Evolutionary conservation across 192 early-diverging fungal genomes (phyloP), one percentile per base, ranked within the genome.

Genomic region (Backusella macrospora): DNA sequence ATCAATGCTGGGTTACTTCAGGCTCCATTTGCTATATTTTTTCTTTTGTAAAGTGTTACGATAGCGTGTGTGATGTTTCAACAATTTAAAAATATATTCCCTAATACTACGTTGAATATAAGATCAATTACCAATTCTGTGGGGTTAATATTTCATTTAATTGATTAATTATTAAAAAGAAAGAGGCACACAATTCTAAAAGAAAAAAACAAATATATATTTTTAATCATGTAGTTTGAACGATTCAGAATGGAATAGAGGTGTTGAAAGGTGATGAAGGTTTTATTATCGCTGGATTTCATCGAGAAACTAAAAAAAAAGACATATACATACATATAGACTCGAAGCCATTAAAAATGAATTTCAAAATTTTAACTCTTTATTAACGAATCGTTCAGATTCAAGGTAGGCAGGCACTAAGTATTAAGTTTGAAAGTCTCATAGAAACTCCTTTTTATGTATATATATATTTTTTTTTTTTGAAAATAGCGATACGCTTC

Each of bases 21-120:
- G 29, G 2, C 2, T 34, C 29, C 29, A 34, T 18, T 66, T 43
- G 39, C 16, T 39, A 18, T 40, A 43, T 40, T 66, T n/a, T 66
- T 21, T 66, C 42, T 15, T 44, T 34, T 34, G 29, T 34, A 34
- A 34, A 34, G 29, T 34, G 29, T 34, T 34, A 34, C 29, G 29
- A 34, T 34, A 34, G 2, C 29, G 29, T 34, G 29, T 34, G 29
- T 34, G n/a, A 72, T 72, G 71, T 72, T 72, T 46, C 71, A 72
- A 34, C 71, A 72, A 23, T 72, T 72, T n/a, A 72, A 72, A 29
- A 72, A 64, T 64, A 72, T 72, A 72, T 72, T 72, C 42, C 71
- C 71, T 29, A 72, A 23, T 44, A 46, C 71, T 37, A 38, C 43
- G 14, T 40, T 64, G n/a, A 68, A 68, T 14, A 45, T 72, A 37